Evolutionary conservation across 2,329 filamentous ascomycete genomes (phyloP).

Genomic region (Fusarium stilboides): DNA sequence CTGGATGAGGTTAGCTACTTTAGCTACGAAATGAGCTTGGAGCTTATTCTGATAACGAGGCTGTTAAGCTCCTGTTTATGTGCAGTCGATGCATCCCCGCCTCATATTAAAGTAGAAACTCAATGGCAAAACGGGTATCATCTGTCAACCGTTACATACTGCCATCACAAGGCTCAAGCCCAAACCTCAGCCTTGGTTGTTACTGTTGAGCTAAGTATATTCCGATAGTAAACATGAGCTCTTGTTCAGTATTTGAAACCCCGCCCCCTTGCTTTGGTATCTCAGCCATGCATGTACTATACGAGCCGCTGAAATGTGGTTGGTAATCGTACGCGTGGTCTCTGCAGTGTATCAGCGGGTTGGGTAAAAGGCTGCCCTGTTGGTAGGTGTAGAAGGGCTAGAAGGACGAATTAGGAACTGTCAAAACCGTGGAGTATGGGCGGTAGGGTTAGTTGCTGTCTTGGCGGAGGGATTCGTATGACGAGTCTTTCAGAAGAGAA

Average conservation of each 20-base stretch:
- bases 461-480: conserved; percentile 27
- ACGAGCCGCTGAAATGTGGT: conserved; percentile 25
- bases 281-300: conserved; percentile 4
- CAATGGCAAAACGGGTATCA: conserved; percentile 17
- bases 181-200: conserved; percentile 25
- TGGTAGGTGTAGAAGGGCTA: conserved; percentile 24
- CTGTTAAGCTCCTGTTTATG: conserved; percentile 2
- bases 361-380: conserved; percentile 26
- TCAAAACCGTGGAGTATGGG: conserved; percentile 34
- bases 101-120: background rate
- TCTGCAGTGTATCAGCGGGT: conserved; percentile 33
- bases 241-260: conserved; percentile 3
- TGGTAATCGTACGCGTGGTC: conserved; percentile 29
- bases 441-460: conserved; percentile 40
- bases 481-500: conserved; percentile 9
- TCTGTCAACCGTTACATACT: conserved; percentile 12
- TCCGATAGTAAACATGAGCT: background rate
- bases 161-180: conserved; percentile 8
- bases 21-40: conserved; percentile 1
- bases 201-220: conserved; percentile 6
- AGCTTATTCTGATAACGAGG: conserved; percentile 20
- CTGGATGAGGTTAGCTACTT: background rate
- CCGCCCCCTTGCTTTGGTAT: background rate
- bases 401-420: conserved; percentile 26
- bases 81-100: conserved; percentile 1